phyloP scores from a whole-genome alignment of 129 eudicot species.

The Kitagawia praeruptora region DNA sequence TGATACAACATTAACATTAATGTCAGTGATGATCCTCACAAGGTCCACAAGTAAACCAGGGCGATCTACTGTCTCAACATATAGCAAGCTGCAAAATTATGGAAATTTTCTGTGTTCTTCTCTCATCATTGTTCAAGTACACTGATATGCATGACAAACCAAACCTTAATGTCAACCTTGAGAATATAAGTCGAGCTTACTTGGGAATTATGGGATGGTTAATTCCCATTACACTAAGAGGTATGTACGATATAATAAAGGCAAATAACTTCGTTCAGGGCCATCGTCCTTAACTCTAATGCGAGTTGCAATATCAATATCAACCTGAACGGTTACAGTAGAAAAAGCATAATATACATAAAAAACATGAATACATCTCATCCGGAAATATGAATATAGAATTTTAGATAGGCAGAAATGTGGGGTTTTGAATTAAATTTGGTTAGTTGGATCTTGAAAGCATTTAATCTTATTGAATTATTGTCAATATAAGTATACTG shows the following conservation, averaged over 20 bases:
- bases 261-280: slow-evolving; percentile 62
- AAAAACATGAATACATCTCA: background rate
- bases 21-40: slow-evolving; percentile 71
- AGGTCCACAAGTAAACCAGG: slow-evolving; percentile 95
- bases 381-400: background rate
- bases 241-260: background rate
- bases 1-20: slow-evolving; percentile 64
- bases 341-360: background rate
- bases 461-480: background rate
- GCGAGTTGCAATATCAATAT: slow-evolving; percentile 79
- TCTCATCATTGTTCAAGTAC: background rate
- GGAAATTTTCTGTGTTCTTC: background rate
- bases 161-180: background rate
- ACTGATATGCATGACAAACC: background rate
- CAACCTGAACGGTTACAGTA: slow-evolving; percentile 47
- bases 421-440: background rate
- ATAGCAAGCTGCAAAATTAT: slow-evolving; percentile 59
- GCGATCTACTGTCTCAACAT: slow-evolving; percentile 79
- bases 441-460: too few species aligned
- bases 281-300: slow-evolving; percentile 61
- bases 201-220: too few species aligned
- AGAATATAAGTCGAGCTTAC: background rate
- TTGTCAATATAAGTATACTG: background rate
- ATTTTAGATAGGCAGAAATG: background rate
- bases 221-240: too few species aligned